Base-by-base conservation (phyloP, 2,329 filamentous ascomycete genomes). In the Gaeumannomyces tritici region DNA sequence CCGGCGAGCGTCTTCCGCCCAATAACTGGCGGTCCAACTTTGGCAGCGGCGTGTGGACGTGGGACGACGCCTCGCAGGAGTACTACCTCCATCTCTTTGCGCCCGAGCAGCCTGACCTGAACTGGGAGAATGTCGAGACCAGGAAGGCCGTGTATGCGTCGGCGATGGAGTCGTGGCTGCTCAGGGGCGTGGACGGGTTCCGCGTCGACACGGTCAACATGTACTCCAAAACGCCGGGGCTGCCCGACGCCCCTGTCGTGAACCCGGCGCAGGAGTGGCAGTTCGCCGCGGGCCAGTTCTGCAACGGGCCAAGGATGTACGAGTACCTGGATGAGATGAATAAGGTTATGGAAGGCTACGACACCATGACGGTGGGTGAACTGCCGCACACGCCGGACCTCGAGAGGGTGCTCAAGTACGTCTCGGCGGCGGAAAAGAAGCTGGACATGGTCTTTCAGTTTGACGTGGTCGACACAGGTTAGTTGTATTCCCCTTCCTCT, bases 41-140 rank as follows among this genome's bases (percentile, higher is more conserved):
- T 66, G 80, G 80, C 15, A 82, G 80, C 21, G 82, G 82, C 61
- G 84, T 81, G 0, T 91, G 88, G 89, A 77, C 86, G 64, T 93
- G 84, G 77, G 89, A 92, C 68, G 85, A 89, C 66, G 71, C 74
- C n/a, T 90, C 89, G 0, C 79, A 81, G 59, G 88, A 93, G 73
- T 93, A 91, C 72, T 93, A 91, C 69, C 82, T 93, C 0, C 86
- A 89, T 65, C 79, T 95, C 13, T 96, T 91, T 72, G 85, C 87
- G 2, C 28, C 15, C 24, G 85, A 90, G 66, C 90, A 93, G 71
- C 90, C 91, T 0, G 91, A 95, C 68, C 79, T 95, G n/a, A 95
- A 95, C 74, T 95, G 90, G 89, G 89, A 93, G 69, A 89, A 88
- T 63, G 79, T 80, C 0, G 83, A 82, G 12, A 83, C 89, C 0